phyloP scores from a whole-genome alignment of 2,329 filamentous ascomycete species.

The Pseudogymnoascus destructans region DNA sequence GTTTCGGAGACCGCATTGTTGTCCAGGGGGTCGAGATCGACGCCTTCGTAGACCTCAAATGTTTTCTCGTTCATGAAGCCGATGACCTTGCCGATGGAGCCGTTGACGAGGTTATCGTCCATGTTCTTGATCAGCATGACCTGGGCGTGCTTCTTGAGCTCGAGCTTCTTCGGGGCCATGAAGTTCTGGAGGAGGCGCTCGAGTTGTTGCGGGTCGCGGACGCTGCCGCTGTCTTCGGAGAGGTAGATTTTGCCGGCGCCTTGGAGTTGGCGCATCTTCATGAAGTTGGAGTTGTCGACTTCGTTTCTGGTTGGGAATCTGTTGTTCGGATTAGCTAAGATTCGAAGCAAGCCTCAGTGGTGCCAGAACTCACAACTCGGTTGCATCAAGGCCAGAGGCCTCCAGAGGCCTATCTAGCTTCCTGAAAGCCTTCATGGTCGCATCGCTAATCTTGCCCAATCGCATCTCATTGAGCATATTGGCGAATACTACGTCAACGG shows the following conservation, averaged over 20 bases:
- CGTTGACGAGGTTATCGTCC: constrained; percentile 87
- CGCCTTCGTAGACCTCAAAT: constrained; percentile 41
- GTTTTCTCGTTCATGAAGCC: constrained; percentile 61
- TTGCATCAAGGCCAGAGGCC: constrained; percentile 64
- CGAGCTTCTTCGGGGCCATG: constrained; percentile 75
- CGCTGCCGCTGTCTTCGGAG: constrained; percentile 59
- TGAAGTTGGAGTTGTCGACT: constrained; percentile 75
- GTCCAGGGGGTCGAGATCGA: constrained; percentile 43
- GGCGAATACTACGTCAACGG: constrained; percentile 54
- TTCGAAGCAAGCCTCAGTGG: background rate
- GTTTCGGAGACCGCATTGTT: constrained; percentile 30
- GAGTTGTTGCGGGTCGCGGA: constrained; percentile 50
- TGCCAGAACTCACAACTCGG: constrained; percentile 52
- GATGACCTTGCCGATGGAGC: constrained; percentile 75
- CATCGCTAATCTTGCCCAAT: constrained; percentile 64
- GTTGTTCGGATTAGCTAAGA: constrained; percentile 18
- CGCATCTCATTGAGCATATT: constrained; percentile 97
- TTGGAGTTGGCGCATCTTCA: constrained; percentile 56
- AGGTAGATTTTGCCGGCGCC: constrained; percentile 57
- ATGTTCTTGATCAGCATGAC: constrained; percentile 99
- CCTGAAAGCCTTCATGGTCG: constrained; percentile 66
- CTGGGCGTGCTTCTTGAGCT: constrained; percentile 82
- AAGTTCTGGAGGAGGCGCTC: constrained; percentile 76
- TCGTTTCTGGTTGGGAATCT: constrained; percentile 80
- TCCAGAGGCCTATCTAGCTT: constrained; percentile 56